Conservation (phyloP, 805 yeast species). For the Cyberlindnera sargentensis region DNA sequence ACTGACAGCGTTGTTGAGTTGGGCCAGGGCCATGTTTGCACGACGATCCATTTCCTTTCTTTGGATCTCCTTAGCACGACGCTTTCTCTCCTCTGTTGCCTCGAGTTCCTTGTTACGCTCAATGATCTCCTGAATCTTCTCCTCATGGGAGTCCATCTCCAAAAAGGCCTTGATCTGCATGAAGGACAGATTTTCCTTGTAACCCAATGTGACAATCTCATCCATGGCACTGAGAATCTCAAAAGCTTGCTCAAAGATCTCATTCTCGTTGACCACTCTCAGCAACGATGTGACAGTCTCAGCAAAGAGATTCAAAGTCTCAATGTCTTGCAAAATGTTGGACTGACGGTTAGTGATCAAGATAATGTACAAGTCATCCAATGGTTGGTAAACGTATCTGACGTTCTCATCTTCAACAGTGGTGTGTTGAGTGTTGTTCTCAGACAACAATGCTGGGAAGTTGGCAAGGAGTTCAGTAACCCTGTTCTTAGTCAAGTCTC, state of each 20-base stretch:
- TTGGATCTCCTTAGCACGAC: conserved; percentile 87
- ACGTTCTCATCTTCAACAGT: conserved; percentile 89
- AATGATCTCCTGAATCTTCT: conserved; percentile 95
- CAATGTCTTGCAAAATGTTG: conserved; percentile 89
- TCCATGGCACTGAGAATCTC: conserved; percentile 89
- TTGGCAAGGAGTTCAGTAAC: conserved; percentile 80
- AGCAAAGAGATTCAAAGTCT: conserved; percentile 79
- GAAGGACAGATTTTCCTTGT: conserved; percentile 76
- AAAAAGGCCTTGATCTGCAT: conserved; percentile 82
- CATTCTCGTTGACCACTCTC: conserved; percentile 70
- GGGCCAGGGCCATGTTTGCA: conserved; percentile 23
- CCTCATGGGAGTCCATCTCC: conserved; percentile 98
- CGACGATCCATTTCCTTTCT: conserved; percentile 65
- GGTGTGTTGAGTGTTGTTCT: conserved; percentile 75
- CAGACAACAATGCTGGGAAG: conserved; percentile 73
- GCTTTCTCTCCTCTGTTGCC: conserved; percentile 94
- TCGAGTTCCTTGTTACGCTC: conserved; percentile 95
- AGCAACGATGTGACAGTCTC: conserved; percentile 73
- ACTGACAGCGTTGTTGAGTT: conserved; percentile 5
- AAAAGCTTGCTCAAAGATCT: conserved; percentile 77
- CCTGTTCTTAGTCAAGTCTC: conserved; percentile 75
- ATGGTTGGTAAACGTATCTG: conserved; percentile 91
- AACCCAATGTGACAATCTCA: conserved; percentile 86
- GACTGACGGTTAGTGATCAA: conserved; percentile 86
- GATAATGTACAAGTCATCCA: conserved; percentile 89